A percentile compares a stretch with the other conserved stretches of the same genome.
Evolutionary conservation across 371 early-diverging fungal species (phyloP).

Genomic region (Saksenaea vasiformis): DNA sequence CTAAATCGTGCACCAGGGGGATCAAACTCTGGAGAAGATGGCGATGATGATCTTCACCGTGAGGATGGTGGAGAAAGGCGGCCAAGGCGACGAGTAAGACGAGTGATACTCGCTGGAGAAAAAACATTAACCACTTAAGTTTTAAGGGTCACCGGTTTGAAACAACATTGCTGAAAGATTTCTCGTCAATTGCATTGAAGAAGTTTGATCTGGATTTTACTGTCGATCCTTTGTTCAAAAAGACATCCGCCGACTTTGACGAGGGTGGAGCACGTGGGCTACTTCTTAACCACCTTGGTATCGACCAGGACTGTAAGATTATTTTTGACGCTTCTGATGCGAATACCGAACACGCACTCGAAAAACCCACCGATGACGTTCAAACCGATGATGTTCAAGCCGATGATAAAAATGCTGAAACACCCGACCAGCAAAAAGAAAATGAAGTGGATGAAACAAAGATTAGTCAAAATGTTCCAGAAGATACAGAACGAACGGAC

Average conservation of each 20-base stretch:
- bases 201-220: slow-evolving; percentile 91
- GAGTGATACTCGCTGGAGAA: background rate
- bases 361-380: background rate
- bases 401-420: background rate
- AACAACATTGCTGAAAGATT: slow-evolving; percentile 82
- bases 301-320: slow-evolving; percentile 83
- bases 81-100: slow-evolving; percentile 34
- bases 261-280: slow-evolving; percentile 97
- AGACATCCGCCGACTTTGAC: slow-evolving; percentile 97
- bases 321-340: slow-evolving; percentile 95
- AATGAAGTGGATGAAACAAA: slow-evolving; percentile 18
- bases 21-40: slow-evolving; percentile 31
- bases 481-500: slow-evolving; percentile 10
- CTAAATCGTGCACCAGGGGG: slow-evolving; percentile 3
- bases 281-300: slow-evolving; percentile 82
- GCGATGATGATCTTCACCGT: slow-evolving; percentile 50
- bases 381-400: background rate
- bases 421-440: background rate
- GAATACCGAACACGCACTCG: slow-evolving; percentile 28
- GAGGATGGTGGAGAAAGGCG: slow-evolving; percentile 48
- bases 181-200: slow-evolving; percentile 76
- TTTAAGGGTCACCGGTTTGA: slow-evolving; percentile 48
- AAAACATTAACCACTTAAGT: background rate
- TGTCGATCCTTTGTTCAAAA: slow-evolving; percentile 97
- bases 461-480: slow-evolving; percentile 29